phyloP scores from a whole-genome alignment of 495 filamentous ascomycete genomes.

The Neurospora terricola region DNA sequence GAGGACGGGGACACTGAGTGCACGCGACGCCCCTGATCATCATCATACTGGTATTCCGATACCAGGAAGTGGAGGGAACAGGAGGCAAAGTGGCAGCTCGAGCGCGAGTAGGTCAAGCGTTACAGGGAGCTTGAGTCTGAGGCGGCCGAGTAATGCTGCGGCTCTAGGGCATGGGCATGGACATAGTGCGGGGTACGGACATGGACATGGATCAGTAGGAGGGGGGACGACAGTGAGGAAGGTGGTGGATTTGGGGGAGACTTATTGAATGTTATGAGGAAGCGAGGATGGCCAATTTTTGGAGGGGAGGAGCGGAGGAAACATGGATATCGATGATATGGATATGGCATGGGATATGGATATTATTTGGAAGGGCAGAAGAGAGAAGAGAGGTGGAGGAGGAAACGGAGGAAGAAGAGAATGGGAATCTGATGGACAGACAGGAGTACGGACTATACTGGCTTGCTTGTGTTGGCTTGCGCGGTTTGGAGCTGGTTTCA shows the following conservation, averaged over 20 bases:
- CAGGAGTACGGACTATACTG: not conserved
- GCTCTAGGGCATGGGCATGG: not conserved
- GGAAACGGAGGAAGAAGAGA: not conserved
- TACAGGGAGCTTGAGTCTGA: slow-evolving; percentile 31
- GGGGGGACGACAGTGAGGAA: slow-evolving; percentile 11
- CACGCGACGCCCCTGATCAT: slow-evolving; percentile 18
- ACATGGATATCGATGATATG: not conserved
- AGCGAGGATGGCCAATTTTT: not conserved
- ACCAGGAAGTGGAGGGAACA: slow-evolving; percentile 5
- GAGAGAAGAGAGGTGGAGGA: not conserved
- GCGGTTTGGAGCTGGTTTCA: not conserved
- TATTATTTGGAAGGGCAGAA: not conserved
- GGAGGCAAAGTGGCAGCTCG: slow-evolving; percentile 43
- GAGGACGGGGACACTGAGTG: slow-evolving; percentile 35
- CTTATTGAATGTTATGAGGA: slow-evolving; percentile 22
- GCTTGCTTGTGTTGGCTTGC: not conserved
- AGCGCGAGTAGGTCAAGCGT: slow-evolving; percentile 25
- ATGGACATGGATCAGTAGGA: not conserved
- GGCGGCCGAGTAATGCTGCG: slow-evolving; percentile 10
- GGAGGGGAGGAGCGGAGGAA: not conserved
- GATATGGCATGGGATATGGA: not conserved
- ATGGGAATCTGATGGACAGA: not conserved
- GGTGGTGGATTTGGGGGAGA: slow-evolving; percentile 39
- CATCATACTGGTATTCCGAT: slow-evolving; percentile 27
- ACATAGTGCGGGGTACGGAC: not conserved